Base-by-base conservation (phyloP, 192 early-diverging fungal species). In the Thoreauomyces humboldtii region DNA sequence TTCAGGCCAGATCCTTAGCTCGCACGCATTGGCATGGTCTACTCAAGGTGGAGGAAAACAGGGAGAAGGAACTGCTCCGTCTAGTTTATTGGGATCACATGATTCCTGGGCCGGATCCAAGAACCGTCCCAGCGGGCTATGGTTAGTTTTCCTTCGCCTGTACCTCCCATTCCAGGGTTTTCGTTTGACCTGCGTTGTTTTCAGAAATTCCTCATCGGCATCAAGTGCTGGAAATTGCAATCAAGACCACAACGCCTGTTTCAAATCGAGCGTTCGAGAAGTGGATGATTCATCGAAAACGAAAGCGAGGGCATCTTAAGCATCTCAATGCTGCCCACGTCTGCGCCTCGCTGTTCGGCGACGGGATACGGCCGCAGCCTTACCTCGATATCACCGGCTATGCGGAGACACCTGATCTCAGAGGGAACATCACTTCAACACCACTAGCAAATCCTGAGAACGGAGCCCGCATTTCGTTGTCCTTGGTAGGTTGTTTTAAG, bases 91-190 rank as follows among this genome's bases (percentile, higher is more conserved):
- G 64, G 64, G 21, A 41, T n/a, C 19, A 44, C 14, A 29, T 15
- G 33, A 66, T 66, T 31, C 52, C 64, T 42, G 36, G 38, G 21
- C 64, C 64, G 24, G 64, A 66, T 46, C 64, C 64, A 12, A 34
- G 36, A 29, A 57, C 64, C 25, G 64, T 66, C 4, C 64, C 64
- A 7, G 64, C 64, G 14, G 64, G 64, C 4, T 66, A 31, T 61
- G 3, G 33, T 50, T 7, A 50, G 47, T 50, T 41, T 9, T 17
- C 9, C 17, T 41, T 41, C 38, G 9, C 9, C 17, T 41, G 38
- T 41, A 17, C 38, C 11, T n/a, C n/a, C 38, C 38, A 41, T 12
- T 41, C 17, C 38, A 17, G 9, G 38, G 11, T 41, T 41, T 41
- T 9, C 38, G 11, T 9, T 12, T 41, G 38, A 41, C 38, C 9